These are phyloP conservation scores for Grigorovia humatica DNA, from an alignment of 805 yeast genomes.

Conservation along the genomic window DNA sequence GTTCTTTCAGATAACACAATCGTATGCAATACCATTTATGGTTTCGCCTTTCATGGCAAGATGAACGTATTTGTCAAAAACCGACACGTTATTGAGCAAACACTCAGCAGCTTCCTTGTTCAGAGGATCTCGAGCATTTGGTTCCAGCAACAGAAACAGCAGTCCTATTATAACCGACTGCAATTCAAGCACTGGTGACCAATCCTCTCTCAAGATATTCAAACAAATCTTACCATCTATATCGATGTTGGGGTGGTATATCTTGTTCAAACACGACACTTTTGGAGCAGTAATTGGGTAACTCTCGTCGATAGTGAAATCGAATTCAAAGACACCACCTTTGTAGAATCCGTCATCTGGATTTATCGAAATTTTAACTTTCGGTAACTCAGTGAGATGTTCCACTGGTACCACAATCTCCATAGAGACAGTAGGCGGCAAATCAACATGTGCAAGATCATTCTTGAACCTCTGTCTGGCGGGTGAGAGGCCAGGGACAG, in stretches of 20 bases:
- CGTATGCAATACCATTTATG: constrained; percentile 50
- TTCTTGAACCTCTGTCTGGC: constrained; percentile 18
- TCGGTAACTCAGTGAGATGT: constrained; percentile 5
- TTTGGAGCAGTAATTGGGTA: constrained; percentile 93
- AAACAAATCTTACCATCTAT: constrained; percentile 83
- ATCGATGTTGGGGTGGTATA: constrained; percentile 93
- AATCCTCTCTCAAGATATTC: constrained; percentile 85
- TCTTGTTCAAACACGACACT: constrained; percentile 56
- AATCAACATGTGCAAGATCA: constrained; percentile 18
- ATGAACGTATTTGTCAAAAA: constrained; percentile 48
- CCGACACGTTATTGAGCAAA: constrained; percentile 34
- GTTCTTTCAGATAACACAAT: constrained; percentile 35
- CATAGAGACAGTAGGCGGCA: constrained; percentile 17
- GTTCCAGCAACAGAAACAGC: constrained; percentile 76
- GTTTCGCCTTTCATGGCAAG: constrained; percentile 64
- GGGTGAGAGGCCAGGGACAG: constrained; percentile 6
- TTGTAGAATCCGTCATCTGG: constrained; percentile 26
- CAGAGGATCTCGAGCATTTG: constrained; percentile 85
- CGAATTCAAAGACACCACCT: constrained; percentile 39
- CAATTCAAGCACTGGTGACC: constrained; percentile 87
- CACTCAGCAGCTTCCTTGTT: constrained; percentile 80
- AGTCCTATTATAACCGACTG: constrained; percentile 78
- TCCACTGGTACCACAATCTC: constrained; percentile 5
- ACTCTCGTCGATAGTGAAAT: constrained; percentile 52
- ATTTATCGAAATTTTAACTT: constrained; percentile 10